These are phyloP conservation scores for Isatis lusitanica DNA, from an alignment of 441 rosid genomes.

Conservation along the genomic window DNA sequence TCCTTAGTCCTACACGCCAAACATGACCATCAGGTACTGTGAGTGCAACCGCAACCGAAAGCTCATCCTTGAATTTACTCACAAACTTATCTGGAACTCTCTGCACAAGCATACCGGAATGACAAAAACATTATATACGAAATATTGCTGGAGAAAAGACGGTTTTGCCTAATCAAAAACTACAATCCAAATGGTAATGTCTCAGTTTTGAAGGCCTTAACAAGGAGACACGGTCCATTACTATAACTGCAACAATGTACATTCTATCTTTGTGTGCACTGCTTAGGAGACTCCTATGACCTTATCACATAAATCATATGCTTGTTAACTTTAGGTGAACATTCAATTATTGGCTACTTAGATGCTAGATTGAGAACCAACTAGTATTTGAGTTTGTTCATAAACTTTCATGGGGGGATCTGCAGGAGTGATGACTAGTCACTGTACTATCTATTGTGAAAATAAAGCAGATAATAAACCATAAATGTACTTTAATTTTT, in stretches of 20 bases:
- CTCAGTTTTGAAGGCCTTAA: conserved; percentile 3
- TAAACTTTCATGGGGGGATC: background rate
- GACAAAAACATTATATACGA: background rate
- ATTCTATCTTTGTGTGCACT: conserved; percentile 7
- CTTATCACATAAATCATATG: background rate
- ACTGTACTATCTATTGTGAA: background rate
- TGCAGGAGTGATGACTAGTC: conserved; percentile 14
- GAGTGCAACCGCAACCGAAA: conserved; percentile 72
- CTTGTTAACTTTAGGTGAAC: background rate
- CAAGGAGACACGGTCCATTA: background rate
- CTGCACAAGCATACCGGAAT: conserved; percentile 51
- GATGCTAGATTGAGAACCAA: background rate
- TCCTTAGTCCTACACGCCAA: conserved; percentile 79
- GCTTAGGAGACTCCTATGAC: background rate
- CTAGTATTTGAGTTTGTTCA: background rate
- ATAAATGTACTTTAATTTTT: background rate
- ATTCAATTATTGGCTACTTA: background rate
- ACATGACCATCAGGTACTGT: conserved; percentile 87
- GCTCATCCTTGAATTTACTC: conserved; percentile 80
- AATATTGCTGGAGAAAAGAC: background rate
- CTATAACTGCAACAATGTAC: conserved; percentile 5
- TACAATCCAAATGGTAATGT: background rate
- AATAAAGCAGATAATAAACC: background rate
- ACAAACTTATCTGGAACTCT: conserved; percentile 91
- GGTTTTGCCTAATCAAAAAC: background rate